Evolutionary conservation across 2,329 filamentous ascomycete genomes (phyloP).

Genomic region (Pseudogymnoascus sp.): DNA sequence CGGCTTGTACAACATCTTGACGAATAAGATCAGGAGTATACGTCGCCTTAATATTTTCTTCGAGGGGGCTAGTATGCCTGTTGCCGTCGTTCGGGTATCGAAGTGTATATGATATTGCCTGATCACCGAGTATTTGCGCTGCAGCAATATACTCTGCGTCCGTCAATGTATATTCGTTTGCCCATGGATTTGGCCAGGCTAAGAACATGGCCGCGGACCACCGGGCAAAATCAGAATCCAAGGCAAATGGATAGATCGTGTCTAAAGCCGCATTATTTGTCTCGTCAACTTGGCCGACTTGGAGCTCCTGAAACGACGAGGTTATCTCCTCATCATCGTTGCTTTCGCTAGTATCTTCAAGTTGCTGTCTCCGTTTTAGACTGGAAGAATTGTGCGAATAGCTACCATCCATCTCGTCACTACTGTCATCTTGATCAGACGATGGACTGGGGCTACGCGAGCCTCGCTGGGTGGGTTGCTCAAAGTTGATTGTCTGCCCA

Average conservation of each 20-base stretch:
- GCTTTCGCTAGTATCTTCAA: conserved; percentile 18
- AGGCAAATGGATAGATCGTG: conserved; percentile 24
- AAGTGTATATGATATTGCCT: conserved; percentile 51
- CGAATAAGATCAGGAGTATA: conserved; percentile 29
- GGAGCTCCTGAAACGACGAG: conserved; percentile 29
- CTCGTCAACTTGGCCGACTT: conserved; percentile 23
- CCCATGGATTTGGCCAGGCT: conserved; percentile 50
- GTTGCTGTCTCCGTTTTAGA: conserved; percentile 29
- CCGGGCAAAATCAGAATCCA: conserved; percentile 30
- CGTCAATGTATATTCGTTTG: conserved; percentile 28
- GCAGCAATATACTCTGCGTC: conserved; percentile 60
- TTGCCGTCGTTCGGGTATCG: conserved; percentile 23
- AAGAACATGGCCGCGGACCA: conserved; percentile 50
- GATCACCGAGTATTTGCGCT: conserved; percentile 66
- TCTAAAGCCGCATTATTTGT: conserved; percentile 18
- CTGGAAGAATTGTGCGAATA: conserved; percentile 41
- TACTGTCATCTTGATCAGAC: conserved; percentile 52
- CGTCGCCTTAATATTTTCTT: background rate
- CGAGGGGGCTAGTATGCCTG: conserved; percentile 20
- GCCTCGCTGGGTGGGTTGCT: conserved; percentile 37
- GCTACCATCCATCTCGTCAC: conserved; percentile 45
- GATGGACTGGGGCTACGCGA: conserved; percentile 44
- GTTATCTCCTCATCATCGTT: conserved; percentile 25
- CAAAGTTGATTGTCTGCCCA: conserved; percentile 13
- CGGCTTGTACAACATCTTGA: conserved; percentile 42